phyloP scores from a whole-genome alignment of 176 grass and related monocot species.

The Musa beccarii region DNA sequence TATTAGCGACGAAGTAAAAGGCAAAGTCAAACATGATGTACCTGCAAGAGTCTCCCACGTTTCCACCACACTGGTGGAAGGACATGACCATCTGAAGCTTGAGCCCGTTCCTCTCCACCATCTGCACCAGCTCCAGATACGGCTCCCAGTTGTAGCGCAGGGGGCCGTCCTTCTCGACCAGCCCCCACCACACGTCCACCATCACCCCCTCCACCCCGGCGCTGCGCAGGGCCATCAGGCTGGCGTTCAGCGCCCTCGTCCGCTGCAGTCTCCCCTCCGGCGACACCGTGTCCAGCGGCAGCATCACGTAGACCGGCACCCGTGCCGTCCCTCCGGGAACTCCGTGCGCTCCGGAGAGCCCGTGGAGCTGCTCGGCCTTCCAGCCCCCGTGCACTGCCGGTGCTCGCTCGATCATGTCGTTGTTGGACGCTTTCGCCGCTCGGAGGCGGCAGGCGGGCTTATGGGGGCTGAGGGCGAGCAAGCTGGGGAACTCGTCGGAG shows the following conservation, averaged over 20 bases:
- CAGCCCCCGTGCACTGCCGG: background rate
- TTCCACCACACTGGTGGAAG: slow-evolving; percentile 52
- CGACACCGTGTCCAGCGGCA: slow-evolving; percentile 73
- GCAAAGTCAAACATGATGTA: slow-evolving; percentile 7
- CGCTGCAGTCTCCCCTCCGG: slow-evolving; percentile 29
- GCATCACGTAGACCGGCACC: slow-evolving; percentile 86
- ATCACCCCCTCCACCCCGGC: slow-evolving; percentile 93
- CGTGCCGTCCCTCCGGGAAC: slow-evolving; percentile 2
- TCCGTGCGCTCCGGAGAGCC: slow-evolving; percentile 25
- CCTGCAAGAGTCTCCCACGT: slow-evolving; percentile 75
- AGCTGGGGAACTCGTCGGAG: slow-evolving; percentile 15
- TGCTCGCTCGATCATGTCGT: background rate
- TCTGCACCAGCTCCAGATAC: slow-evolving; percentile 72
- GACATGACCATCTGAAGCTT: slow-evolving; percentile 92
- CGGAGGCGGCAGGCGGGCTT: background rate
- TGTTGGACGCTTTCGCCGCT: background rate
- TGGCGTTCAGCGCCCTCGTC: slow-evolving; percentile 58
- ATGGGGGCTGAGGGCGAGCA: slow-evolving; percentile 5
- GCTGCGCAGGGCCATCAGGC: slow-evolving; percentile 69
- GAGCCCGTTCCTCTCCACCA: slow-evolving; percentile 65
- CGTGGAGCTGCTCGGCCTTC: background rate
- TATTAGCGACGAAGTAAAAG: no score
- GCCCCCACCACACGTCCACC: slow-evolving; percentile 96
- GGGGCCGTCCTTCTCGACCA: slow-evolving; percentile 67
- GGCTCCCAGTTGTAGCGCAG: slow-evolving; percentile 73